A percentile compares a stretch with the other conserved stretches of the same genome.
These are phyloP conservation scores for Psilocybe azurescens DNA, from an alignment of 768 basidiomycete genomes.

Conservation along the genomic window DNA sequence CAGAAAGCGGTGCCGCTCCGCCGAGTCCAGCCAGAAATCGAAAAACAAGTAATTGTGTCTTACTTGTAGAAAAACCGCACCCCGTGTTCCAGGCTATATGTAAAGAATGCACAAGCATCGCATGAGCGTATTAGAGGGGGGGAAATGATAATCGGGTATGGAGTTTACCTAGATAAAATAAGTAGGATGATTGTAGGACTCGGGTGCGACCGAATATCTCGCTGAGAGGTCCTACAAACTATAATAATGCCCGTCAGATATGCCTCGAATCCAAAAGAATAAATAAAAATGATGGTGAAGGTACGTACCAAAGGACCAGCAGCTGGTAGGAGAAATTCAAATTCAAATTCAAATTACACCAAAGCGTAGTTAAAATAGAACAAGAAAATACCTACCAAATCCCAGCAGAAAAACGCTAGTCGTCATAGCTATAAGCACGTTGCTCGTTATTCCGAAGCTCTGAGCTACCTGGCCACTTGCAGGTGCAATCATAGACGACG, in stretches of 20 bases:
- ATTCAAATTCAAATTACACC: neutral
- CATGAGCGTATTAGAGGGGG: too few relatives aligned
- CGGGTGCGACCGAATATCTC: conserved; percentile 73
- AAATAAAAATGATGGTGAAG: neutral
- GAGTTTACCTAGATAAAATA: conserved; percentile 62
- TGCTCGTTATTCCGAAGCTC: conserved; percentile 59
- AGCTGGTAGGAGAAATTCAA: conserved; percentile 35
- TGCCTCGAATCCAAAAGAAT: neutral
- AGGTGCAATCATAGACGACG: conserved; percentile 79
- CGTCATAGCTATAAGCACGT: conserved; percentile 55
- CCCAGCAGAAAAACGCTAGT: conserved; percentile 59
- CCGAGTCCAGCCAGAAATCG: conserved; percentile 75
- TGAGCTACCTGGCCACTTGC: conserved; percentile 55
- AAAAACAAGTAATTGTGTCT: conserved; percentile 65
- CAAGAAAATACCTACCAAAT: conserved; percentile 48
- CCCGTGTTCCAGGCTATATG: conserved; percentile 61
- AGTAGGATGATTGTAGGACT: conserved; percentile 66
- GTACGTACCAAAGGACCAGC: conserved; percentile 51
- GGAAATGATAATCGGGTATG: too few relatives aligned
- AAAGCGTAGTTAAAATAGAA: neutral
- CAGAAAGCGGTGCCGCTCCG: conserved; percentile 70
- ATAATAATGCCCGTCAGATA: neutral
- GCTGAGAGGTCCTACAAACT: conserved; percentile 65
- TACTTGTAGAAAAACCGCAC: conserved; percentile 67
- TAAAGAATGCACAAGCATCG: neutral